Percentiles rank a stretch among this genome's conserved stretches.
Evolutionary conservation across 2,329 filamentous ascomycete species (phyloP).

Genomic region (Aspergillus pseudonomiae): DNA sequence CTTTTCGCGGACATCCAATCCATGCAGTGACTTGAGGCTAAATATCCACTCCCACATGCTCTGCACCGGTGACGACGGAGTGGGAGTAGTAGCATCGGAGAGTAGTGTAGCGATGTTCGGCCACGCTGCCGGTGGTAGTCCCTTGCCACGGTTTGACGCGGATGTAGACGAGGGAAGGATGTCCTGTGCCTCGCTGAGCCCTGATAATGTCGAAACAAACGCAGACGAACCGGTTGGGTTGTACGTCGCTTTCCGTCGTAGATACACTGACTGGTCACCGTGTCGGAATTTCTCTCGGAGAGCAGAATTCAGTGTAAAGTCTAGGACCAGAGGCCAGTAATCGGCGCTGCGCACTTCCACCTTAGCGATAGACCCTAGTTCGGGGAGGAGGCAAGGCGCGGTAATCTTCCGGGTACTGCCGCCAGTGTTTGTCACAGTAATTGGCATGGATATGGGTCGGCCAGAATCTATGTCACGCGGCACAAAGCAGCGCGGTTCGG

Average conservation of each 20-base stretch:
- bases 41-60: constrained; percentile 76
- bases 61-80: constrained; percentile 35
- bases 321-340: constrained; percentile 81
- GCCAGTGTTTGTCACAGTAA: constrained; percentile 64
- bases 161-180: constrained; percentile 36
- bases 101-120: constrained; percentile 29
- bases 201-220: constrained; percentile 76
- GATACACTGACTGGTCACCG: constrained; percentile 71
- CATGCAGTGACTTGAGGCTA: constrained; percentile 57
- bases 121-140: constrained; percentile 26
- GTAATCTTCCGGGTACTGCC: constrained; percentile 40
- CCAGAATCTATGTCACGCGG: constrained; percentile 84
- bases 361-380: constrained; percentile 41
- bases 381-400: constrained; percentile 61
- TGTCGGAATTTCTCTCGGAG: constrained; percentile 66
- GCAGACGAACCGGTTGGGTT: constrained; percentile 61
- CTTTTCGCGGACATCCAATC: constrained; percentile 67
- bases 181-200: constrained; percentile 65
- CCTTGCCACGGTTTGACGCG: constrained; percentile 28
- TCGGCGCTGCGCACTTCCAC: constrained; percentile 52
- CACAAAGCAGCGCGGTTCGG: constrained; percentile 85
- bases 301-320: constrained; percentile 66
- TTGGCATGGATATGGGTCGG: constrained; percentile 73
- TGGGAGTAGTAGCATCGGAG: constrained; percentile 16
- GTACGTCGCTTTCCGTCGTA: constrained; percentile 70